A percentile compares a stretch with the other conserved stretches of the same genome.
These are phyloP conservation scores for Chaetomiaceae sp. DNA, from an alignment of 2,329 filamentous ascomycete genomes.

Conservation along the genomic window DNA sequence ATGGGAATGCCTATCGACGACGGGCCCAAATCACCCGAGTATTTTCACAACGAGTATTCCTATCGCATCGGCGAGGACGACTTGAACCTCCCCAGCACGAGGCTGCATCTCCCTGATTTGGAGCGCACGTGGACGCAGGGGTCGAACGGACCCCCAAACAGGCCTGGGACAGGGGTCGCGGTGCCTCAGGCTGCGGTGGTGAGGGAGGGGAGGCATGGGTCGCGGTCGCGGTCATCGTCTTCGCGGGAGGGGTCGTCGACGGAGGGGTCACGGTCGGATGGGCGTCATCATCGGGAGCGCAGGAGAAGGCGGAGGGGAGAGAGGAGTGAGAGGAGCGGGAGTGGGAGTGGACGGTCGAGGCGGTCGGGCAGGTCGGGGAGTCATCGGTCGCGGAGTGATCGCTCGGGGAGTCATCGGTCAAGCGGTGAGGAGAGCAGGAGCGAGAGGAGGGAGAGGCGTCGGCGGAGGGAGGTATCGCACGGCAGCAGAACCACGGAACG, in stretches of 20 bases:
- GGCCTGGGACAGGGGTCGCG: conserved; percentile 21
- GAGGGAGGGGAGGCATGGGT: neutral
- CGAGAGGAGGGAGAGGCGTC: conserved; percentile 17
- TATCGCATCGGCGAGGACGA: conserved; percentile 36
- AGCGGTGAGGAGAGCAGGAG: conserved; percentile 7
- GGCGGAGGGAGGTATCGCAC: conserved; percentile 10
- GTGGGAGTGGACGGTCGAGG: conserved; percentile 6
- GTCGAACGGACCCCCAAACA: conserved; percentile 31
- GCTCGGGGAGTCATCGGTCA: conserved; percentile 7
- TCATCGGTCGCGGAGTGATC: neutral
- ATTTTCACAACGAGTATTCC: conserved; percentile 38
- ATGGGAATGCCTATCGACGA: conserved; percentile 24
- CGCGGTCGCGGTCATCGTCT: too few relatives aligned
- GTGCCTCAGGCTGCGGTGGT: conserved; percentile 20
- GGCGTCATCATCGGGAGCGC: conserved; percentile 12
- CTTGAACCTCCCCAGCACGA: conserved; percentile 39
- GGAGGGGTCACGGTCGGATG: conserved; percentile 4
- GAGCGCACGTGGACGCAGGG: conserved; percentile 36
- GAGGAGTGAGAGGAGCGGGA: conserved; percentile 15
- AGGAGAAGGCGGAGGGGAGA: conserved; percentile 35
- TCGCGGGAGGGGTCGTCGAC: neutral
- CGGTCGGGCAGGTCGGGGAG: conserved; percentile 6
- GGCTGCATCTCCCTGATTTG: conserved; percentile 40
- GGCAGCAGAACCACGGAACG: conserved; percentile 15
- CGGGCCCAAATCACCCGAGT: conserved; percentile 45